Base-by-base conservation (phyloP, 768 basidiomycete genomes). In the Suillus subalutaceus region DNA sequence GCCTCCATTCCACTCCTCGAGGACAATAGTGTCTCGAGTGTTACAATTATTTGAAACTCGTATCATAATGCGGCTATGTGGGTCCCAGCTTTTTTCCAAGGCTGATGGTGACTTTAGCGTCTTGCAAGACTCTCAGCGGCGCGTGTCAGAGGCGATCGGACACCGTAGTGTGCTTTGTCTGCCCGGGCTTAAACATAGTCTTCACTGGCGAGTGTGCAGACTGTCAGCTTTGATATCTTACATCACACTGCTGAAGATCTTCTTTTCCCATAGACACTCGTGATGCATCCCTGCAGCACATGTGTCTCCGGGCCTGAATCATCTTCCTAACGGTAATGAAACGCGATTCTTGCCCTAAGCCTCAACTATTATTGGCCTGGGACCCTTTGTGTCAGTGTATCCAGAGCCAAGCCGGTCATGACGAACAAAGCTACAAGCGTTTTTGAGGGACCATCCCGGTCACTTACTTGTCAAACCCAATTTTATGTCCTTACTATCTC, bases 161-260 rank as follows among this genome's bases (percentile, higher is more conserved):
- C 30, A 30, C 52, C 7, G 13, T 23, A 50, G 2, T 26, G 50
- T 30, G 30, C 52, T 10, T n/a, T 50, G 7, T 26, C 16, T 15
- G 0, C 52, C 16, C 30, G 16, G 52, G 7, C 26, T 56, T 9
- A 7, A n/a, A 15, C 7, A 38, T 15, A 13, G 15, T 38, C n/a
- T 57, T 40, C 57, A 58, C 37, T 58, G 35, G 56, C 37, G 20
- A 40, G 56, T 15, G 56, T 57, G 37, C n/a, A 56, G 32, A 16
- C 10, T 6, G n/a, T n/a, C 6, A 38, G 37, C 32, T 18, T 37
- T 35, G 55, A 35, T 57, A 6, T n/a, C 18, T 56, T 18, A 35
- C 53, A 50, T 56, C 15, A 10, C 6, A 35, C 32, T 57, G 3
- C 10, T 38, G 20, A 15, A 23, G 56, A 9, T 58, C 13, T 58